Conservation (phyloP, 805 yeast genomes). For the Metschnikowia dekortorum region DNA sequence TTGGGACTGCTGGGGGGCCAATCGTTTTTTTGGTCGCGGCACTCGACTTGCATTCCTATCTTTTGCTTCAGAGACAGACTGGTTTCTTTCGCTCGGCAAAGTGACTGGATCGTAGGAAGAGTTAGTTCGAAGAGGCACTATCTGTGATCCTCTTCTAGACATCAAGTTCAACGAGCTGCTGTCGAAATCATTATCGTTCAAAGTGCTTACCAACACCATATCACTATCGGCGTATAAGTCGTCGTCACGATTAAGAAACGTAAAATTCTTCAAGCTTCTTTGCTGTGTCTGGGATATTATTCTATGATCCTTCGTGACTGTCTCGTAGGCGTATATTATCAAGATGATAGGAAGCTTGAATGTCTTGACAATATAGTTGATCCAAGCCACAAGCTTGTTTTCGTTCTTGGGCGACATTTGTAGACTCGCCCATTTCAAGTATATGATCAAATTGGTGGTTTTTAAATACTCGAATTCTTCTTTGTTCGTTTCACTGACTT, state of each 20-base stretch:
- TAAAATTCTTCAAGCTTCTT: constrained; percentile 28
- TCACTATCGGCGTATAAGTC: constrained; percentile 31
- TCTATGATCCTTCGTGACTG: constrained; percentile 18
- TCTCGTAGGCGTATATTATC: constrained; percentile 32
- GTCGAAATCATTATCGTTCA: constrained; percentile 19
- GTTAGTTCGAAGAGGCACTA: constrained; percentile 7
- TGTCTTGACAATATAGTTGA: constrained; percentile 21
- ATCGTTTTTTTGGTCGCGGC: background rate
- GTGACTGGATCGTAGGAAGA: constrained; percentile 2
- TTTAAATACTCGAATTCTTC: constrained; percentile 40
- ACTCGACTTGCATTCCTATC: background rate
- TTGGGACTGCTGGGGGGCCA: constrained; percentile 28
- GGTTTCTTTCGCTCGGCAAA: background rate
- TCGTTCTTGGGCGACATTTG: constrained; percentile 11
- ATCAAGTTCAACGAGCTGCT: constrained; percentile 22
- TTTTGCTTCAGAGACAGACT: background rate
- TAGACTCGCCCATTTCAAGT: constrained; percentile 30
- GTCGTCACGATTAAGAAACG: constrained; percentile 30
- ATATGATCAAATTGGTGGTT: constrained; percentile 34
- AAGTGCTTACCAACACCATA: constrained; percentile 18
- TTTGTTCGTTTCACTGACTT: constrained; percentile 27
- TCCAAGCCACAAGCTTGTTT: constrained; percentile 8
- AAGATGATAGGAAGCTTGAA: constrained; percentile 35
- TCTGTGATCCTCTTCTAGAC: constrained; percentile 25
- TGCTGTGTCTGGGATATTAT: constrained; percentile 16